Percentiles rank a stretch among this genome's conserved stretches.
Evolutionary conservation across 805 yeast species (phyloP).

Genomic region (Peterozyma toletana): DNA sequence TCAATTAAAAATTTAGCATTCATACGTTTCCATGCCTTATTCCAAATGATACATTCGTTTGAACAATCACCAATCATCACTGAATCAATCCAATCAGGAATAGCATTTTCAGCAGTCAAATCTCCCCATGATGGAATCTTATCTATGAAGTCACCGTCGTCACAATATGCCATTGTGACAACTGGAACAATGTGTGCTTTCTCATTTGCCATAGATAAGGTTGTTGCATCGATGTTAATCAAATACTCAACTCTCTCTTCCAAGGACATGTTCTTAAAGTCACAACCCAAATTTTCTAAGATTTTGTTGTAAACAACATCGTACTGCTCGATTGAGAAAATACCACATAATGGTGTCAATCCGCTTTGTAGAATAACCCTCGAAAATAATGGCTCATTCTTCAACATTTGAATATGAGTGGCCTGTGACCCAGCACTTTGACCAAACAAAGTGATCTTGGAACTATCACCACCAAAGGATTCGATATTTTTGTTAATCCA

Average conservation of each 20-base stretch:
- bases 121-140: conserved; percentile 10
- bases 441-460: conserved; percentile 14
- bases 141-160: conserved; percentile 3
- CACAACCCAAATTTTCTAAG: conserved; percentile 10
- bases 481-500: conserved; percentile 14
- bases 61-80: conserved; percentile 9
- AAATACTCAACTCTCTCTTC: conserved; percentile 4
- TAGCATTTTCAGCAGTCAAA: not conserved
- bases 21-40: conserved; percentile 6
- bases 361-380: conserved; percentile 13
- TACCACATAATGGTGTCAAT: conserved; percentile 10
- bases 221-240: conserved; percentile 4
- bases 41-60: conserved; percentile 8
- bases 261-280: conserved; percentile 1
- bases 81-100: conserved; percentile 8
- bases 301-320: conserved; percentile 10
- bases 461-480: conserved; percentile 14
- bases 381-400: conserved; percentile 1
- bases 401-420: conserved; percentile 3
- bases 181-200: conserved; percentile 5
- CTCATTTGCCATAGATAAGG: conserved; percentile 8
- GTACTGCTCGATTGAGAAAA: conserved; percentile 10
- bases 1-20: conserved; percentile 6
- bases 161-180: conserved; percentile 10
- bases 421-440: conserved; percentile 15